Evolutionary conservation across 805 yeast genomes (phyloP).

Genomic region (Metschnikowia lunata): DNA sequence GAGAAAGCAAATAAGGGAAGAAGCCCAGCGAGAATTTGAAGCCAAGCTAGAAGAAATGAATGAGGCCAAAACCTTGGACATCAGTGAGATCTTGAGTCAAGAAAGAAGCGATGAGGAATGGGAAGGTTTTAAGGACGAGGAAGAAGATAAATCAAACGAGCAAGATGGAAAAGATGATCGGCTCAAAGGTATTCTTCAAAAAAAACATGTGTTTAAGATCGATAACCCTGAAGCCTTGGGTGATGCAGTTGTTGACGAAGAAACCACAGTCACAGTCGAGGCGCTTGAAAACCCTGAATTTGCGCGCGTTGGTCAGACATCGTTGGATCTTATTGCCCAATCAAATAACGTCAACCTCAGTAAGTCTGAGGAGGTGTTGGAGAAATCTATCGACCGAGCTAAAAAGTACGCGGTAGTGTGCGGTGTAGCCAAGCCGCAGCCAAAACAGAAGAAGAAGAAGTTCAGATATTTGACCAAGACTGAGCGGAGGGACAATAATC

Average conservation of each 20-base stretch:
- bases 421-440: constrained; percentile 44
- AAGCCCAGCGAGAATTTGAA: constrained; percentile 60
- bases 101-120: constrained; percentile 26
- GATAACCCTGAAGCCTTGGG: constrained; percentile 24
- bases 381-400: constrained; percentile 73
- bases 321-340: constrained; percentile 46
- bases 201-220: constrained; percentile 29
- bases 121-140: constrained; percentile 34
- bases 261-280: constrained; percentile 54
- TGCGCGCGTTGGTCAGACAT: constrained; percentile 28
- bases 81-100: constrained; percentile 14
- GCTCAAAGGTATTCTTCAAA: constrained; percentile 17
- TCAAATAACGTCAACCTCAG: constrained; percentile 68
- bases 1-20: constrained; percentile 66
- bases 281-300: constrained; percentile 45
- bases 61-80: constrained; percentile 31
- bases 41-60: constrained; percentile 59
- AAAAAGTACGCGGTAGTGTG: constrained; percentile 71
- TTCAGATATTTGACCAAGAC: constrained; percentile 80
- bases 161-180: constrained; percentile 9
- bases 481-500: constrained; percentile 57
- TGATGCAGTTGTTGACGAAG: constrained; percentile 41
- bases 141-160: constrained; percentile 1
- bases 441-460: constrained; percentile 47
- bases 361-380: constrained; percentile 63